phyloP scores from a whole-genome alignment of 176 grass and related monocot species.

The Musa schizocarpa region DNA sequence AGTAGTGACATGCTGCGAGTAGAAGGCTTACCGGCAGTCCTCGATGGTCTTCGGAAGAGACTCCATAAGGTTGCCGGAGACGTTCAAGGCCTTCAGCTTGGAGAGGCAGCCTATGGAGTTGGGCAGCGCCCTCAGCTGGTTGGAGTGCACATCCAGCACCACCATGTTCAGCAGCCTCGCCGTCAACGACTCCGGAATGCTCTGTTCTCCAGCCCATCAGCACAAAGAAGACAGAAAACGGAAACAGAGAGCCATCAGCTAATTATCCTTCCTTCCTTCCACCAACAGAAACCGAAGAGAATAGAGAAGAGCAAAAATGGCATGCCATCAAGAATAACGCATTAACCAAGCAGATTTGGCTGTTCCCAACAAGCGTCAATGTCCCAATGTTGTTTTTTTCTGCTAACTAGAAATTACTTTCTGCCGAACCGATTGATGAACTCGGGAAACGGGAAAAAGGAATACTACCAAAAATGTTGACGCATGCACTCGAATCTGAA shows the following conservation, averaged over 20 bases:
- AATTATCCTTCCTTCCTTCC: no score
- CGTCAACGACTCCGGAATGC: conserved; percentile 81
- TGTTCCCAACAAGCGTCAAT: no score
- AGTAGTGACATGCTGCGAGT: no score
- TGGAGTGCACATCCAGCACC: conserved; percentile 81
- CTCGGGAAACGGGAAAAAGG: no score
- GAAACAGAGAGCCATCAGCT: no score
- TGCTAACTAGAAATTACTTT: no score
- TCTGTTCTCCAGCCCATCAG: conserved; percentile 30
- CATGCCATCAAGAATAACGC: background rate
- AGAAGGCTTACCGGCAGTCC: conserved; percentile 56
- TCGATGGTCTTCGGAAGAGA: conserved; percentile 72
- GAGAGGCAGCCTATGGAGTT: conserved; percentile 98
- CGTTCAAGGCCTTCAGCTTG: conserved; percentile 82
- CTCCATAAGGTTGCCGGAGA: conserved; percentile 83
- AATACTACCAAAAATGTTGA: no score
- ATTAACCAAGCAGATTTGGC: no score
- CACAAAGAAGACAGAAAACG: background rate
- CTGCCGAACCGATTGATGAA: no score
- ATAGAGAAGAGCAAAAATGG: background rate
- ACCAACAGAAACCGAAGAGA: background rate
- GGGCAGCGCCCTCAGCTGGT: conserved; percentile 79
- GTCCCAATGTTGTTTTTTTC: no score
- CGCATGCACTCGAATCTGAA: no score
- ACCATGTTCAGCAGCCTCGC: conserved; percentile 80